phyloP scores from a whole-genome alignment of 2,329 filamentous ascomycete genomes.

The Volutella citrinella region DNA sequence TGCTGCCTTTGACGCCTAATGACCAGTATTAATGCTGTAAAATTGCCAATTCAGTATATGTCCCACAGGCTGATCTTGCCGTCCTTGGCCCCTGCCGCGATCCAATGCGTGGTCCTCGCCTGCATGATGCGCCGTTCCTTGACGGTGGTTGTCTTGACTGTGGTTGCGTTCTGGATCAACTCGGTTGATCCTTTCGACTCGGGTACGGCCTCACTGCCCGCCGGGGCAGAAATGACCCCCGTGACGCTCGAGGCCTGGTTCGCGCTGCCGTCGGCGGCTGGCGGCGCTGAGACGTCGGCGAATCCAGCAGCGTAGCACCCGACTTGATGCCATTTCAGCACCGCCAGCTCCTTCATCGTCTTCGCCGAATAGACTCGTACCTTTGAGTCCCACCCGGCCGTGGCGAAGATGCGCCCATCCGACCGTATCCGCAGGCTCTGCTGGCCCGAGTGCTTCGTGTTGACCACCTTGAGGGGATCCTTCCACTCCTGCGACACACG shows the following conservation, averaged over 20 bases:
- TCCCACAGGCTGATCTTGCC: constrained; percentile 96
- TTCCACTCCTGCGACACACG: constrained; percentile 30
- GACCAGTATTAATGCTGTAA: no score
- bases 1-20: no score
- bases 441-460: constrained; percentile 89
- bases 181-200: not conserved
- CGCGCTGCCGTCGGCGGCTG: not conserved
- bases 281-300: constrained; percentile 39
- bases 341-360: constrained; percentile 81
- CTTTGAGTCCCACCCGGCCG: constrained; percentile 86
- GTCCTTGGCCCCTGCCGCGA: constrained; percentile 89
- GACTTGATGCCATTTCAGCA: constrained; percentile 90
- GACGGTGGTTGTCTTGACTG: constrained; percentile 35
- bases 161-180: constrained; percentile 4
- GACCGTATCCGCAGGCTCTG: constrained; percentile 74
- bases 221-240: no score
- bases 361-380: constrained; percentile 78
- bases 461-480: constrained; percentile 56
- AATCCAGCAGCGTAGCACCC: constrained; percentile 84
- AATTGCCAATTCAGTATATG: constrained; percentile 64
- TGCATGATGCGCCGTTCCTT: constrained; percentile 62
- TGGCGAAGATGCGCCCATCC: constrained; percentile 81
- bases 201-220: not conserved
- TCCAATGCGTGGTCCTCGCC: constrained; percentile 75
- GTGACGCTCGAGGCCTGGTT: not conserved